These are phyloP conservation scores for Tolypocladium tropicale DNA, from an alignment of 2,329 filamentous ascomycete genomes.

Conservation along the genomic window DNA sequence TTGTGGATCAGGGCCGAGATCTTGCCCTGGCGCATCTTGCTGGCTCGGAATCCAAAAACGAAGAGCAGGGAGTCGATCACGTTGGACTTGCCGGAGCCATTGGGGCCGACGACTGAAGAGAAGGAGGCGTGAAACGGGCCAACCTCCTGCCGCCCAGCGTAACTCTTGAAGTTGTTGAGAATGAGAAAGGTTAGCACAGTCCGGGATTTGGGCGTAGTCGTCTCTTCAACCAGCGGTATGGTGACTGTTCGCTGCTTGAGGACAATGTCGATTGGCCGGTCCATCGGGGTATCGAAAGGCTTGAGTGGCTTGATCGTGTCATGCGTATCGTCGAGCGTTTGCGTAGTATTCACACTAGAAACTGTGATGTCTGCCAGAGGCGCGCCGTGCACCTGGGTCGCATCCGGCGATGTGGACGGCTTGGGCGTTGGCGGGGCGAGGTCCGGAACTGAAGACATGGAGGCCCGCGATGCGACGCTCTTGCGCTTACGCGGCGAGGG, in stretches of 20 bases:
- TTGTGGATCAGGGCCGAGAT: conserved; percentile 97
- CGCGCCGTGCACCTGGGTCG: conserved; percentile 37
- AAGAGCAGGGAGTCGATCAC: conserved; percentile 97
- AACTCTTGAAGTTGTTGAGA: conserved; percentile 97
- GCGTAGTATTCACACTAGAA: conserved; percentile 44
- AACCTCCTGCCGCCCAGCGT: conserved; percentile 88
- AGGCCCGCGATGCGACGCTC: conserved; percentile 36
- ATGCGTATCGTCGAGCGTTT: conserved; percentile 16
- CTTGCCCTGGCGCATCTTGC: conserved; percentile 99
- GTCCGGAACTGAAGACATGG: conserved; percentile 29
- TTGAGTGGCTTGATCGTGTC: conserved; percentile 58
- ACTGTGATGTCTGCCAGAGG: conserved; percentile 68
- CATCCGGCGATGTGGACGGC: conserved; percentile 46
- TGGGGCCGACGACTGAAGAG: conserved; percentile 94
- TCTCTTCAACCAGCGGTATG: conserved; percentile 60
- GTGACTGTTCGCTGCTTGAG: conserved; percentile 70
- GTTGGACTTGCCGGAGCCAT: conserved; percentile 97
- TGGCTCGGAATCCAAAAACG: conserved; percentile 97
- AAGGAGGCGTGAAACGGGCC: conserved; percentile 96
- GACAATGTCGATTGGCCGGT: conserved; percentile 89
- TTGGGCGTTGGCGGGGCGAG: conserved; percentile 33
- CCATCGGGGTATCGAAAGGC: conserved; percentile 65
- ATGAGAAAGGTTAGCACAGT: conserved; percentile 90
- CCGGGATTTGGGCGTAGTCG: conserved; percentile 66
- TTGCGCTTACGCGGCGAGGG: conserved; percentile 57